phyloP scores from a whole-genome alignment of 2,329 filamentous ascomycete species.

The Colletotrichum orchidophilum region DNA sequence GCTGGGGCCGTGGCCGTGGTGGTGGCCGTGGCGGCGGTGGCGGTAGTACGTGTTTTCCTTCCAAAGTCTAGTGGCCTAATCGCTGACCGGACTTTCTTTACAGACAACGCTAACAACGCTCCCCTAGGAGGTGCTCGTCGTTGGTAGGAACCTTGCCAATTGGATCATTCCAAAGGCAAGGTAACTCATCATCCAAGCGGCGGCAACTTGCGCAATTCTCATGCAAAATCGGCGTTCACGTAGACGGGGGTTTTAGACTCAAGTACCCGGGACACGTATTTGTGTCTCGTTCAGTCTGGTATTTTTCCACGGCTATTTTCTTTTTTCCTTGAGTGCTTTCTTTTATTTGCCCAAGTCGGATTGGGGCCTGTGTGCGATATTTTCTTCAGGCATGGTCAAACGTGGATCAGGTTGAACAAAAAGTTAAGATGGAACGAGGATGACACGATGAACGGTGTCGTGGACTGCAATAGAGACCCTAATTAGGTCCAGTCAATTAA shows the following conservation, averaged over 20 bases:
- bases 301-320: constrained; percentile 18
- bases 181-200: constrained; percentile 22
- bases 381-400: constrained; percentile 30
- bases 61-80: constrained; percentile 38
- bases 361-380: constrained; percentile 20
- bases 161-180: neutral
- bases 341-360: constrained; percentile 19
- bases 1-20: constrained; percentile 73
- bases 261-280: constrained; percentile 12
- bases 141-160: constrained; percentile 51
- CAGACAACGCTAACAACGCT: constrained; percentile 60
- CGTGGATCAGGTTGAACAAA: constrained; percentile 33
- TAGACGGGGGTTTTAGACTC: constrained; percentile 31
- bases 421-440: constrained; percentile 29
- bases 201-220: constrained; percentile 29
- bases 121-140: constrained; percentile 58
- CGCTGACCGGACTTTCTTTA: constrained; percentile 39
- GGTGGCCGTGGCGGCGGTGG: constrained; percentile 55
- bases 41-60: constrained; percentile 57
- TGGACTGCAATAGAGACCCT: constrained; percentile 27
- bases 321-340: constrained; percentile 1
- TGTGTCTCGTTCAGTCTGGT: constrained; percentile 17
- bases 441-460: constrained; percentile 25
- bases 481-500: constrained; percentile 28
- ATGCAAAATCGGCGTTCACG: constrained; percentile 34